Evolutionary conservation across 1,284 basidiomycete species (phyloP).

Genomic region (Rhodotorula glutinis): DNA sequence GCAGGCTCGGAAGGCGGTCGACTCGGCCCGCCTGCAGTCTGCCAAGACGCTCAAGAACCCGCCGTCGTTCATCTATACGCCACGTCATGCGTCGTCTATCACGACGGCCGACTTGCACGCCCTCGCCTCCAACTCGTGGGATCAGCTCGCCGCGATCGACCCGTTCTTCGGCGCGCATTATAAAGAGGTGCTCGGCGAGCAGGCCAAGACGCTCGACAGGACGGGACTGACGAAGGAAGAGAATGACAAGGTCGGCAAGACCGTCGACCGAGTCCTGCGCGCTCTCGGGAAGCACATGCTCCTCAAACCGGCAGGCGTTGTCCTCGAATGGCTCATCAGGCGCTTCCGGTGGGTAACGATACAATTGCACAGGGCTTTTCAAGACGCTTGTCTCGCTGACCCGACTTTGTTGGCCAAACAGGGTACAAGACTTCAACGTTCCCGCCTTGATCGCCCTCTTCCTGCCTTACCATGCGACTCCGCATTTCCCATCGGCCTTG

Average conservation of each 20-base stretch:
- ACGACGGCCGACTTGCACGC: constrained; percentile 84
- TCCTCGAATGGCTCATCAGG: constrained; percentile 94
- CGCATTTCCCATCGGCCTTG: constrained; percentile 63
- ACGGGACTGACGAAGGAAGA: constrained; percentile 70
- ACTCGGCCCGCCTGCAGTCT: constrained; percentile 67
- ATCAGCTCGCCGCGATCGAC: constrained; percentile 64
- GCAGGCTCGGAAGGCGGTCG: constrained; percentile 73
- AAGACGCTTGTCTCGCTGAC: not conserved
- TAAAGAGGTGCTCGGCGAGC: constrained; percentile 75
- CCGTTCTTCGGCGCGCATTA: constrained; percentile 56
- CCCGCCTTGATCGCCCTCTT: constrained; percentile 75
- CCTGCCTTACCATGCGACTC: constrained; percentile 90
- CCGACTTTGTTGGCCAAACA: constrained; percentile 45
- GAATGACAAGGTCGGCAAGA: constrained; percentile 61
- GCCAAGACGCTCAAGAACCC: constrained; percentile 60
- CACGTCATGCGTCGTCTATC: constrained; percentile 71
- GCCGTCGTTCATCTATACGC: constrained; percentile 81
- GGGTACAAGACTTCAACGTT: constrained; percentile 91
- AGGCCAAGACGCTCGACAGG: constrained; percentile 71
- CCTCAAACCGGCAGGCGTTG: constrained; percentile 75
- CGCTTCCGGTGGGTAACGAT: constrained; percentile 69
- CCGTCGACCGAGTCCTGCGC: constrained; percentile 64
- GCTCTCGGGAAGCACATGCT: constrained; percentile 76
- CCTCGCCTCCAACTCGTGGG: constrained; percentile 74
- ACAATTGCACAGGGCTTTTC: not conserved